Evolutionary conservation across 805 yeast species (phyloP).

Genomic region (Candida germanica): DNA sequence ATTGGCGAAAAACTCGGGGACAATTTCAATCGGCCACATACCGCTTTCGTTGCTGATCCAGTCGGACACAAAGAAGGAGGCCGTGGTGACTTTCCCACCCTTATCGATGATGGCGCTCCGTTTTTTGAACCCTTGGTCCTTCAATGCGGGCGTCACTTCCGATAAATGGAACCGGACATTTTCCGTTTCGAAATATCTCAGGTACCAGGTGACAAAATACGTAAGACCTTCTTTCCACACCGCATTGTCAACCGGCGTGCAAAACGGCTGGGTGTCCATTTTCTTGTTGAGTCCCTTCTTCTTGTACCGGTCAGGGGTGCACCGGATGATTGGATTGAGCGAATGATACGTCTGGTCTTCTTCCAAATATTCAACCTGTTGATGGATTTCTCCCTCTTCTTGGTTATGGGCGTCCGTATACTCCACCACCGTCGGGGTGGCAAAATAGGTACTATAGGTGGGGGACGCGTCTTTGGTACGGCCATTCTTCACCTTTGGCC

Average conservation of each 20-base stretch:
- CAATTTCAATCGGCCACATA: slow-evolving; percentile 55
- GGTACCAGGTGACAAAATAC: slow-evolving; percentile 80
- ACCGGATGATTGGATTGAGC: slow-evolving; percentile 76
- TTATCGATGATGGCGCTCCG: slow-evolving; percentile 35
- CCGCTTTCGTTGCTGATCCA: slow-evolving; percentile 69
- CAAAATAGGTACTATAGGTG: slow-evolving; percentile 72
- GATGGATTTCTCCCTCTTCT: slow-evolving; percentile 55
- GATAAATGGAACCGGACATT: slow-evolving; percentile 68
- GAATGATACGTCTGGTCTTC: slow-evolving; percentile 74
- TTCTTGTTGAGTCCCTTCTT: slow-evolving; percentile 61
- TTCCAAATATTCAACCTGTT: slow-evolving; percentile 52
- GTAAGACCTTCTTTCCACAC: slow-evolving; percentile 57
- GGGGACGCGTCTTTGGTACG: slow-evolving; percentile 64
- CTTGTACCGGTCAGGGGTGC: slow-evolving; percentile 75
- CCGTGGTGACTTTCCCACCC: slow-evolving; percentile 31
- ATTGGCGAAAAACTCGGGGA: slow-evolving; percentile 56
- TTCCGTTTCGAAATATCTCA: slow-evolving; percentile 60
- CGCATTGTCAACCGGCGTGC: slow-evolving; percentile 69
- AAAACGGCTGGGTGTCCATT: slow-evolving; percentile 70
- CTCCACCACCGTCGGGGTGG: slow-evolving; percentile 58
- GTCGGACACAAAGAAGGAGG: slow-evolving; percentile 63
- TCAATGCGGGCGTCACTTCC: slow-evolving; percentile 53
- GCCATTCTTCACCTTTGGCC: slow-evolving; percentile 75
- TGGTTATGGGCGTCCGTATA: slow-evolving; percentile 68
- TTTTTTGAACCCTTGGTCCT: slow-evolving; percentile 53